Base-by-base conservation (phyloP, 2,329 filamentous ascomycete species). In the Epichloe aotearoae region DNA sequence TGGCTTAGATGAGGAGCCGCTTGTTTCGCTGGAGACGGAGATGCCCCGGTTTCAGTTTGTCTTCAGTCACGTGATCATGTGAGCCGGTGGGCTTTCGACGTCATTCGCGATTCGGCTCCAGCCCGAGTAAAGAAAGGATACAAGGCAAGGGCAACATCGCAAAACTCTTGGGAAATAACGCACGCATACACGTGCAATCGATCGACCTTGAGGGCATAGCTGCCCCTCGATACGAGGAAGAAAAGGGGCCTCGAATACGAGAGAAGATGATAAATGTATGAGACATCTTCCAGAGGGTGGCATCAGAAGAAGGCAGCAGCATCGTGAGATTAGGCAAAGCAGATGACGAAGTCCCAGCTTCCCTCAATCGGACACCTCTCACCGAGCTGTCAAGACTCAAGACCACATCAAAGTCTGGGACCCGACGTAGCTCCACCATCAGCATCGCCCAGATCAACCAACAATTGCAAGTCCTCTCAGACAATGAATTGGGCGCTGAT, bases 401-500 rank as follows among this genome's bases (percentile, higher is more conserved):
- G 6, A 1, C 23, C 6, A 23, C 2, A 23, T 23, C 2, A 23
- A 30, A 20, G 2, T 17, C 44, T 2, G 42, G 17, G 14, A 50
- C 49, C 40, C 45, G 62, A 39, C 60, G 57, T 23, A 60, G 57
- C 53, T 66, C 64, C 8, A 51, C 55, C 19, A 50, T 59, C 47
- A 65, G 63, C 57, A 60, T 66, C 44, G 56, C 59, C 20, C 64
- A 64, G 49, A 63, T 68, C 46, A 60, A 63, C 38, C 39, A 26
- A 26, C 23, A 26, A 26, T 2, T 26, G 23, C 56, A 65, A 50
- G 62, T 69, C 17, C 58, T 67, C 17, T 60, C 61, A 2, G 61
- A 64, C 36, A 58, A 64, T 19, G 63, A 65, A 42, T 58, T 69
- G 11, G 64, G 66, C 33, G 62, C 62, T 34, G 63, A 70, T 38